Evolutionary conservation across 768 basidiomycete species (phyloP), one percentile per base, ranked within the genome.

Genomic region (Hypholoma fasciculare): DNA sequence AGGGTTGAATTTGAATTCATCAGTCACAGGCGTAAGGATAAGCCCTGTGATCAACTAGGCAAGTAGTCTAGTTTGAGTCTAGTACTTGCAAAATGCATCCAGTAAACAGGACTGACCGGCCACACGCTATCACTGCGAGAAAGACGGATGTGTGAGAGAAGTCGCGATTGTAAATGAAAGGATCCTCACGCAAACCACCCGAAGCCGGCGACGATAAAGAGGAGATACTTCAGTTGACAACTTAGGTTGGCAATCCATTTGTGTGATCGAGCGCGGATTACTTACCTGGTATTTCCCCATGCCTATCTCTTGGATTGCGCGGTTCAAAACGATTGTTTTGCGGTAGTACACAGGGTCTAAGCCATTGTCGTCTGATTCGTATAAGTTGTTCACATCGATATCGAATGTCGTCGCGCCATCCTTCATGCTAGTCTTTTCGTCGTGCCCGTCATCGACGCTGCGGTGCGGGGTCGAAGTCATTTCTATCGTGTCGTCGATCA

Each of bases 201-300:
- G 71, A 90, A 89, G 1, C 87, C 89, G 16, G 87, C 80, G 27
- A 88, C 85, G 52, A 83, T 55, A 67, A 90, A 89, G 37, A 90
- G 67, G 57, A 74, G 72, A 76, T 84, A 87, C 86, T 89, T 58
- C 17, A 51, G 12, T n/a, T 7, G 19, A 36, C 17, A 38, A 47
- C 30, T 34, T 34, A 9, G 30, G 30, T 34, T 34, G 9, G 30
- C 30, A 6, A 34, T 34, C 30, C 30, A 34, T 34, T 34, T 7
- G 30, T 9, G 30, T 11, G 11, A 47, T 19, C 23, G 36, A 54
- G 30, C 30, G 20, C 46, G 6, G n/a, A 60, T 58, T 20, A 63
- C 69, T 14, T 60, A 81, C 82, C 71, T 87, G 87, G 65, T 88
- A 88, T 50, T 72, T 82, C n/a, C 87, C 86, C 84, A 88, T 87